Conservation (phyloP, 768 basidiomycete genomes). For the Collybia sordida region DNA sequence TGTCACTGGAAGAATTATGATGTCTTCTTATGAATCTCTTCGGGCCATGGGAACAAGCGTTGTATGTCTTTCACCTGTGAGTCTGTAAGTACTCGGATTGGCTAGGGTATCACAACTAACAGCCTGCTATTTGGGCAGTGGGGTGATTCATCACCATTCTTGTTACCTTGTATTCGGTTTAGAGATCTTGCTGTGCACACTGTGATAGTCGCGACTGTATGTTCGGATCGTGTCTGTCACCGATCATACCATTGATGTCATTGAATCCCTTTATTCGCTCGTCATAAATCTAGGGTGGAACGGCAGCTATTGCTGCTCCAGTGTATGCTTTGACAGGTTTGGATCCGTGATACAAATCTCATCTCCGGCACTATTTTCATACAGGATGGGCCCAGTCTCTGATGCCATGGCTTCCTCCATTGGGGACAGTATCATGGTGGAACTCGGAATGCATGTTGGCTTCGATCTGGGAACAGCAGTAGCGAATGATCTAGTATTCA, state of each 20-base stretch:
- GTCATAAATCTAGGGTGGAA: slow-evolving; percentile 30
- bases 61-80: slow-evolving; percentile 61
- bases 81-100: slow-evolving; percentile 14
- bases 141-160: slow-evolving; percentile 63
- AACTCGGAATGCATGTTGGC: slow-evolving; percentile 53
- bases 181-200: slow-evolving; percentile 62
- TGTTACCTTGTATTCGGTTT: slow-evolving; percentile 65
- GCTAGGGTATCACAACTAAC: background rate
- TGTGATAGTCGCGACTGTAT: slow-evolving; percentile 59
- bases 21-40: slow-evolving; percentile 64
- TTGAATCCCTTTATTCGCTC: slow-evolving; percentile 2
- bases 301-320: slow-evolving; percentile 41
- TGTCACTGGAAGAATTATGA: slow-evolving; percentile 60
- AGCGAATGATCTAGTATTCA: slow-evolving; percentile 52
- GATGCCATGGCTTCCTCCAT: slow-evolving; percentile 49
- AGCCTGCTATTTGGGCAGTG: slow-evolving; percentile 34
- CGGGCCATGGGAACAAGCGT: slow-evolving; percentile 58
- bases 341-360: slow-evolving; percentile 1
- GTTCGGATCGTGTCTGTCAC: slow-evolving; percentile 12
- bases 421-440: slow-evolving; percentile 59
- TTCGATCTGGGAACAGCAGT: slow-evolving; percentile 49
- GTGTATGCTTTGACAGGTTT: slow-evolving; percentile 26
- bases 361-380: background rate
- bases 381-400: slow-evolving; percentile 52
- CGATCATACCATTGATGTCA: slow-evolving; percentile 4